phyloP scores from a whole-genome alignment of 2,329 filamentous ascomycete species.

The Diaporthe citrichinensis region DNA sequence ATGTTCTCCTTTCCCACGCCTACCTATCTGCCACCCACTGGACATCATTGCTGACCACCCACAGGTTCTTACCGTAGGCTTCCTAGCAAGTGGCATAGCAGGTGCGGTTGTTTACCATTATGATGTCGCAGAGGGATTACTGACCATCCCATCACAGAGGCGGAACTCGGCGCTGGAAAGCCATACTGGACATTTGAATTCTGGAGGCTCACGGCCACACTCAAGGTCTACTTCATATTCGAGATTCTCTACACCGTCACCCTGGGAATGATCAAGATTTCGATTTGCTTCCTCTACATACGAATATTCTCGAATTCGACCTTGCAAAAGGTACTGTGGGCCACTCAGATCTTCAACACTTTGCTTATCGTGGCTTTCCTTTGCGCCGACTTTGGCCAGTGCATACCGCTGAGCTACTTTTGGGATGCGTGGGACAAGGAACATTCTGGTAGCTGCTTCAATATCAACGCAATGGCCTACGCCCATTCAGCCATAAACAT shows the following conservation, averaged over 20 bases:
- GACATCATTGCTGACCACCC: background rate
- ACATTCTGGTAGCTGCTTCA: conserved; percentile 49
- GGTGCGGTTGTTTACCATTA: background rate
- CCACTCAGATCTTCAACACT: conserved; percentile 49
- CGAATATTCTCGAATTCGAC: conserved; percentile 50
- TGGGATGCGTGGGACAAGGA: conserved; percentile 52
- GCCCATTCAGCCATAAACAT: conserved; percentile 58
- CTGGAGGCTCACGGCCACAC: conserved; percentile 9
- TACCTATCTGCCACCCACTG: background rate
- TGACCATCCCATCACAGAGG: conserved; percentile 3
- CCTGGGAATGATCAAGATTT: conserved; percentile 51
- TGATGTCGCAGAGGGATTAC: background rate
- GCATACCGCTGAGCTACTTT: conserved; percentile 48
- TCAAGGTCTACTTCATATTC: conserved; percentile 48
- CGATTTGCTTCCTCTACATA: conserved; percentile 55
- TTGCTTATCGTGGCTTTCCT: conserved; percentile 47
- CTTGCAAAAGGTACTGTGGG: conserved; percentile 46
- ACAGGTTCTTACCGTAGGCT: background rate
- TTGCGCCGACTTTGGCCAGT: conserved; percentile 49
- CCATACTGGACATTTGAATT: conserved; percentile 10
- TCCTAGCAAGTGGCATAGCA: conserved; percentile 6
- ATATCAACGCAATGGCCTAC: conserved; percentile 51
- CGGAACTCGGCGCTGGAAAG: conserved; percentile 13
- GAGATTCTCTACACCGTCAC: conserved; percentile 49
- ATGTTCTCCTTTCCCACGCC: background rate